These are phyloP conservation scores for Aspergillus pseudoviridinutans DNA, from an alignment of 2,329 filamentous ascomycete species.

Conservation along the genomic window DNA sequence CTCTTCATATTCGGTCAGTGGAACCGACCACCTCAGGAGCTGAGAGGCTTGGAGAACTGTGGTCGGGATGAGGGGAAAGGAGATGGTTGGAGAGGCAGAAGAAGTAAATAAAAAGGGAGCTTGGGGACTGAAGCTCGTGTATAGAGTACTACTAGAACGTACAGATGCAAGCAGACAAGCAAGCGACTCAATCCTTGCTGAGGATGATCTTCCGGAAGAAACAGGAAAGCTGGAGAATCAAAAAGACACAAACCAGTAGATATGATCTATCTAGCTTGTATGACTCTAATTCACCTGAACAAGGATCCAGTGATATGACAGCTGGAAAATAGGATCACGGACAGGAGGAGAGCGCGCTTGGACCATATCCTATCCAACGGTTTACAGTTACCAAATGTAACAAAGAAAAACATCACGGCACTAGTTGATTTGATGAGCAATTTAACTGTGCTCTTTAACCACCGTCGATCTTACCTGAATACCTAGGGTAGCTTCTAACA, in stretches of 20 bases:
- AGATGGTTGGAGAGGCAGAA: neutral
- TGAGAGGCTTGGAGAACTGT: neutral
- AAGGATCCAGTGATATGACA: neutral
- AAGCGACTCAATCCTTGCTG: no score
- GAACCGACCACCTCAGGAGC: neutral
- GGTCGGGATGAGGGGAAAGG: neutral
- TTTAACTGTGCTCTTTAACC: neutral
- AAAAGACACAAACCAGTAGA: neutral
- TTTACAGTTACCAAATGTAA: neutral
- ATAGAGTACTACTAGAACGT: neutral
- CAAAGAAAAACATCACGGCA: neutral
- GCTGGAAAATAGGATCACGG: neutral
- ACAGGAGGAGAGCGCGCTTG: neutral
- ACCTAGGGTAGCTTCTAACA: no score
- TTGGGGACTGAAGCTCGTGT: neutral
- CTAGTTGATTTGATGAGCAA: neutral
- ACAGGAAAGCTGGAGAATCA: neutral
- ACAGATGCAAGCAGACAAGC: neutral
- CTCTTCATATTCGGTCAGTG: neutral
- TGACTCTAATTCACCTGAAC: neutral
- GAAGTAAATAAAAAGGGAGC: neutral
- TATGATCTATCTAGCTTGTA: neutral
- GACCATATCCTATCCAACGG: neutral
- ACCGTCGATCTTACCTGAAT: neutral
- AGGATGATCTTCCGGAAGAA: neutral